phyloP scores from a whole-genome alignment of 345 rosid genomes.

The Microthlaspi erraticum region DNA sequence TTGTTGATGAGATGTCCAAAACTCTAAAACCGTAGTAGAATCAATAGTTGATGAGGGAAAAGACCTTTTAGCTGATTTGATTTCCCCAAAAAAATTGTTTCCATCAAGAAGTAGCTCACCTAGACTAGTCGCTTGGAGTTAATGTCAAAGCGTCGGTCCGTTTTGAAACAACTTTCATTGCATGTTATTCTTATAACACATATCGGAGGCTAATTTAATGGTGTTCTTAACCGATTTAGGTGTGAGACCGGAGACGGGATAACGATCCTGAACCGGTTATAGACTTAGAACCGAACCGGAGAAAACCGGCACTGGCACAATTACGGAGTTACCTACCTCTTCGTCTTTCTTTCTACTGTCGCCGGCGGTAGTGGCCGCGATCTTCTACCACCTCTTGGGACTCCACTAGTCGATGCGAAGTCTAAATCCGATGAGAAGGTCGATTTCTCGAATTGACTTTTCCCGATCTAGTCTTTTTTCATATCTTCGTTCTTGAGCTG shows the following conservation, averaged over 20 bases:
- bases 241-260: conserved; percentile 23
- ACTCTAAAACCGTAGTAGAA: too few relatives aligned
- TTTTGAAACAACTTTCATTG: too few relatives aligned
- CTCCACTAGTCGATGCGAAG: conserved; percentile 45
- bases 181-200: too few relatives aligned
- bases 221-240: too few relatives aligned
- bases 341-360: conserved; percentile 23
- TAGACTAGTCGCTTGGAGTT: too few relatives aligned
- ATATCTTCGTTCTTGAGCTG: neutral
- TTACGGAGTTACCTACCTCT: conserved; percentile 37
- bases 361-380: conserved; percentile 46
- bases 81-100: too few relatives aligned
- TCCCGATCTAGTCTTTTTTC: conserved; percentile 10
- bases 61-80: too few relatives aligned
- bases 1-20: too few relatives aligned
- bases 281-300: conserved; percentile 21
- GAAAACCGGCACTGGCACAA: conserved; percentile 8
- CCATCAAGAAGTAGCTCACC: too few relatives aligned
- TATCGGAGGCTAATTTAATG: too few relatives aligned
- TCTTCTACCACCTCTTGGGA: conserved; percentile 48
- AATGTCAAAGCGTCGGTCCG: too few relatives aligned
- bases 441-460: conserved; percentile 56
- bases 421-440: conserved; percentile 56
- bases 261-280: conserved; percentile 27
- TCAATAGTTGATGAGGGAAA: too few relatives aligned